Evolutionary conservation across 164 flowering plant genomes (phyloP).

Genomic region (Berberis thunbergii): DNA sequence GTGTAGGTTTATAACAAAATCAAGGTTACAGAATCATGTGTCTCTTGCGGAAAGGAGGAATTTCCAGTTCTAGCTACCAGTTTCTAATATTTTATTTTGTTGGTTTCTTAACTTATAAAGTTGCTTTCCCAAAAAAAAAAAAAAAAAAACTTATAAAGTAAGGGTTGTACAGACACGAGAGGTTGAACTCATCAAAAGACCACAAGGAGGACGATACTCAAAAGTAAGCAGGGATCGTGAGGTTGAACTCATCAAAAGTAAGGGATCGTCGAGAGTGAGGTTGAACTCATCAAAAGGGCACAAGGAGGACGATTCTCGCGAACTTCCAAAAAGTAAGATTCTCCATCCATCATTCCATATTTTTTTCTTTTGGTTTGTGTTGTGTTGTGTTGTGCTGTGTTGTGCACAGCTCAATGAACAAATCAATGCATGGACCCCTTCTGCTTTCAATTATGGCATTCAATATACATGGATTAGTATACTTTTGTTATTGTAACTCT

Average conservation of each 20-base stretch:
- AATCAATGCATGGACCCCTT: background rate
- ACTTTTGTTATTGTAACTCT: no score
- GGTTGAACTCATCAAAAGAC: background rate
- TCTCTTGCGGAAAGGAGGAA: no score
- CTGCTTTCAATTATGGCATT: background rate
- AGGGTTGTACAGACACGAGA: background rate
- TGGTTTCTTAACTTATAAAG: no score
- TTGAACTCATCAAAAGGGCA: no score
- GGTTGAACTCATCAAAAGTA: no score
- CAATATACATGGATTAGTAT: background rate
- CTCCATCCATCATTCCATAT: background rate
- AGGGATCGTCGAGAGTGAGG: no score
- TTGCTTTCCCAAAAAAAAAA: no score
- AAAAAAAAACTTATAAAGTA: background rate
- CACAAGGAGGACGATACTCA: background rate
- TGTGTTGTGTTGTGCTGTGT: no score
- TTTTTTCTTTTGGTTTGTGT: background rate
- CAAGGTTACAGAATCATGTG: no score
- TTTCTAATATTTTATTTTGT: no score
- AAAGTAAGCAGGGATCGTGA: background rate
- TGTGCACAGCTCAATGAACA: background rate
- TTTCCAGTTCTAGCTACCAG: no score
- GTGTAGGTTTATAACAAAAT: no score
- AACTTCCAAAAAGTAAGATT: constrained; percentile 2
- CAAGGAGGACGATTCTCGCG: background rate